phyloP scores from a whole-genome alignment of 805 yeast genomes.

The Allodekkera sacchari region DNA sequence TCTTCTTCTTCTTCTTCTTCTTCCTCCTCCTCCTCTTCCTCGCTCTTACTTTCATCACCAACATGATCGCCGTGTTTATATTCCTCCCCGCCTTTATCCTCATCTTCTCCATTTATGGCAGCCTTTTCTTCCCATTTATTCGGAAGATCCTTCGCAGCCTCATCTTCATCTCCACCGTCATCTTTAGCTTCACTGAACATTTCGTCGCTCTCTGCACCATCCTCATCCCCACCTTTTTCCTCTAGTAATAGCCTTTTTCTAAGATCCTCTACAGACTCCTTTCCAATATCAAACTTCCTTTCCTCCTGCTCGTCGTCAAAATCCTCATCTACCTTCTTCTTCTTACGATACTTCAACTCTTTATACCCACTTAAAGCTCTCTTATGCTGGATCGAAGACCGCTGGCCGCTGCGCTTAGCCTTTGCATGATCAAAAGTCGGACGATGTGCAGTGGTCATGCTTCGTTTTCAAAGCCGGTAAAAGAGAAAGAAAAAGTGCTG shows the following conservation, averaged over 20 bases:
- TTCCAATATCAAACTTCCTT: constrained; percentile 26
- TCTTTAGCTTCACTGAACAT: not conserved
- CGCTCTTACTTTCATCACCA: constrained; percentile 23
- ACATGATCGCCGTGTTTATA: constrained; percentile 42
- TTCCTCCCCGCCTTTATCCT: constrained; percentile 20
- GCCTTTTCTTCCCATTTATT: not conserved
- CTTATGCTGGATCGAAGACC: constrained; percentile 43
- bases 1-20: constrained; percentile 10
- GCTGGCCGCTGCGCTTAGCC: constrained; percentile 36
- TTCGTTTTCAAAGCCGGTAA: too few species aligned
- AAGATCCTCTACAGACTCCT: constrained; percentile 12
- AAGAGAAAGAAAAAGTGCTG: too few species aligned
- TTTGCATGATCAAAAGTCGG: constrained; percentile 62
- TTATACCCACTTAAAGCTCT: constrained; percentile 48
- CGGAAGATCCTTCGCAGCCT: not conserved
- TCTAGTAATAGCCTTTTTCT: constrained; percentile 9
- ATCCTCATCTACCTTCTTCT: constrained; percentile 12
- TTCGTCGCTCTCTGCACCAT: too few species aligned
- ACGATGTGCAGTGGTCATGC: constrained; percentile 63
- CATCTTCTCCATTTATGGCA: not conserved
- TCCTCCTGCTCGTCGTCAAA: constrained; percentile 40
- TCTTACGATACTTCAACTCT: constrained; percentile 39
- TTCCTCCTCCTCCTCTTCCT: constrained; percentile 12
- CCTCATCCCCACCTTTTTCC: not conserved
- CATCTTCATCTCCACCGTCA: not conserved